phyloP scores from a whole-genome alignment of 768 basidiomycete genomes.

The Leccinum boreale region DNA sequence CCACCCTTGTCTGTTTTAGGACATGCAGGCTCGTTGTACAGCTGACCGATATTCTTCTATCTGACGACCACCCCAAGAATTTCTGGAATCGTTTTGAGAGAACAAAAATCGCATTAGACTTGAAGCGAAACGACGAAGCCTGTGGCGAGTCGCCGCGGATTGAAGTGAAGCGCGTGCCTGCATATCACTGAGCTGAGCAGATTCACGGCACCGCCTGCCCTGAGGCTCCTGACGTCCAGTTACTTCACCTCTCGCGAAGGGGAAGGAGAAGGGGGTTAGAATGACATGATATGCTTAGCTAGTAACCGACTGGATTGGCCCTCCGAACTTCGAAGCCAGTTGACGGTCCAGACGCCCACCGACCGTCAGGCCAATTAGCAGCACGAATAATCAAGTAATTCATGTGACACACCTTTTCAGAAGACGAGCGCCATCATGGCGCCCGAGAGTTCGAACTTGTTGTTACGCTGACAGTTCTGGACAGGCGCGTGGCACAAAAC shows the following conservation, averaged over 20 bases:
- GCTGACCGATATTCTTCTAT: background rate
- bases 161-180: no score
- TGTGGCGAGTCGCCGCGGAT: no score
- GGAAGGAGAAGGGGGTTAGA: background rate
- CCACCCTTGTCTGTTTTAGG: background rate
- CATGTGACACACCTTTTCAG: background rate
- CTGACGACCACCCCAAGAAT: background rate
- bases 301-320: no score
- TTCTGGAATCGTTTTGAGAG: no score
- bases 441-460: background rate
- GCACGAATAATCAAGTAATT: background rate
- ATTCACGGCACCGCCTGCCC: background rate
- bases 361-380: background rate
- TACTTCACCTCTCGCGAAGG: background rate
- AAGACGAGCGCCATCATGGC: background rate
- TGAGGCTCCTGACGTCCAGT: background rate
- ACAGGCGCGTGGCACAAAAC: background rate
- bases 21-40: background rate
- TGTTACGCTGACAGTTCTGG: background rate
- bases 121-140: background rate
- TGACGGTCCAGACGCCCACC: background rate
- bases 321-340: no score
- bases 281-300: no score
- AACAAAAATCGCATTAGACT: background rate
- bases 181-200: no score